Evolutionary conservation across 2,329 filamentous ascomycete genomes (phyloP).

Genomic region (Xylaria sp.): DNA sequence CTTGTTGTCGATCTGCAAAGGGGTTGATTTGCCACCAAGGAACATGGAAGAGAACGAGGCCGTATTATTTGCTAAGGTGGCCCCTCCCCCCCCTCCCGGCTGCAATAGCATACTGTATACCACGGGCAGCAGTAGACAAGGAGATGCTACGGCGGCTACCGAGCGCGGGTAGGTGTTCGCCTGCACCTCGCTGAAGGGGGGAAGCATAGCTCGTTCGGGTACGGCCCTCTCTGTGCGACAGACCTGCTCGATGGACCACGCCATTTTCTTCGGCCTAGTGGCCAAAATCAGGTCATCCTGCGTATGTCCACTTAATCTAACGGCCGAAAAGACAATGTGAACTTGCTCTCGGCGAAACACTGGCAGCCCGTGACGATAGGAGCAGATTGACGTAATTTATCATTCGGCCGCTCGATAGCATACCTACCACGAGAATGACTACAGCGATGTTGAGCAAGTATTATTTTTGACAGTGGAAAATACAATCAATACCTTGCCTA

Average conservation of each 20-base stretch:
- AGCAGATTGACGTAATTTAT: constrained; percentile 20
- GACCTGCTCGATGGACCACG: constrained; percentile 39
- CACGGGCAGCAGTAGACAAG: constrained; percentile 1
- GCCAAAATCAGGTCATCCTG: constrained; percentile 40
- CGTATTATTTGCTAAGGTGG: constrained; percentile 22
- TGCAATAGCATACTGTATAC: constrained; percentile 2
- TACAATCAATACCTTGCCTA: neutral
- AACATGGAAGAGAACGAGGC: constrained; percentile 33
- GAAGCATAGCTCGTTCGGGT: constrained; percentile 42
- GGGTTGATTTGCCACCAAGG: constrained; percentile 40
- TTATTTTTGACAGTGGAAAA: neutral
- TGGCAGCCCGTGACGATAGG: constrained; percentile 14
- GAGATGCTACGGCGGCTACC: constrained; percentile 39
- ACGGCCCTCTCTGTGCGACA: constrained; percentile 46
- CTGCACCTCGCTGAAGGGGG: constrained; percentile 43
- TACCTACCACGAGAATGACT: neutral
- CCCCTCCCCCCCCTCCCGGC: constrained; percentile 6
- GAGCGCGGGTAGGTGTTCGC: constrained; percentile 34
- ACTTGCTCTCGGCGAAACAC: constrained; percentile 36
- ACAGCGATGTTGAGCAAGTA: neutral
- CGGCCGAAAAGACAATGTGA: constrained; percentile 38
- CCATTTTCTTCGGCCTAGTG: constrained; percentile 37
- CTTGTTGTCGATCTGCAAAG: constrained; percentile 44
- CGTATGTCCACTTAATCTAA: constrained; percentile 33
- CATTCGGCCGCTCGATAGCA: constrained; percentile 5